Percentiles rank a stretch among this genome's conserved stretches.
These are phyloP conservation scores for Penicillium fuscoglaucum DNA, from an alignment of 2,329 filamentous ascomycete species.

Conservation along the genomic window DNA sequence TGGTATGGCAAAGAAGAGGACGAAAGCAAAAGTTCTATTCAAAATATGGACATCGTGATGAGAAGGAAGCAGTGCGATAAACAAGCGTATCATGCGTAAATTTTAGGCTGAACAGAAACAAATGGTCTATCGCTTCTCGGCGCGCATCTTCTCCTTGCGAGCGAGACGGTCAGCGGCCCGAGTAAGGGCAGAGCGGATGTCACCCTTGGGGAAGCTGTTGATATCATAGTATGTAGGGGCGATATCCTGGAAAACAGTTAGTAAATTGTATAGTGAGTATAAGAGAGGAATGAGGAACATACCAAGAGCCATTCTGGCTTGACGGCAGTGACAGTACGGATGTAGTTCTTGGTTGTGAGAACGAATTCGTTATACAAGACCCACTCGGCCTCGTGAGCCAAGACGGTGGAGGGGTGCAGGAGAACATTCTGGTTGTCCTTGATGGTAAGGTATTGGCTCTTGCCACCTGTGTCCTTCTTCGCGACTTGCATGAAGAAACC, in stretches of 20 bases:
- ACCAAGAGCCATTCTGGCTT: constrained; percentile 93
- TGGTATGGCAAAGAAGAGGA: background rate
- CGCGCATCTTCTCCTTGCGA: constrained; percentile 54
- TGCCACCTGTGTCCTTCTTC: constrained; percentile 83
- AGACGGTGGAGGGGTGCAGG: constrained; percentile 88
- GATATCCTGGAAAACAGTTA: constrained; percentile 66
- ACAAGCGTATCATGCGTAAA: constrained; percentile 16
- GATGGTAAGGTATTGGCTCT: constrained; percentile 83
- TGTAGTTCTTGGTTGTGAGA: constrained; percentile 96
- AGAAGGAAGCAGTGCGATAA: constrained; percentile 15
- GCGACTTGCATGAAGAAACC: constrained; percentile 99
- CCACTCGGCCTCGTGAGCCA: constrained; percentile 90
- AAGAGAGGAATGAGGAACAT: constrained; percentile 42
- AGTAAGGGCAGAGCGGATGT: constrained; percentile 69
- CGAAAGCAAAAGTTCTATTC: constrained; percentile 4
- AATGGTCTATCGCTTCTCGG: constrained; percentile 36
- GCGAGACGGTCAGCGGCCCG: constrained; percentile 56
- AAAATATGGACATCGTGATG: constrained; percentile 5
- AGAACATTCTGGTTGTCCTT: constrained; percentile 95
- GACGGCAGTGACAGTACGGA: constrained; percentile 87
- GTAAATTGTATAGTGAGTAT: constrained; percentile 10
- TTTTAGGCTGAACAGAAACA: constrained; percentile 8
- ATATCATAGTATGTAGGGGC: constrained; percentile 91
- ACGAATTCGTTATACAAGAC: constrained; percentile 99
- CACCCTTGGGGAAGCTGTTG: constrained; percentile 75